A percentile compares a stretch with the other conserved stretches of the same genome.
Conservation (phyloP, 441 rosid species). For the Sinapis alba region DNA sequence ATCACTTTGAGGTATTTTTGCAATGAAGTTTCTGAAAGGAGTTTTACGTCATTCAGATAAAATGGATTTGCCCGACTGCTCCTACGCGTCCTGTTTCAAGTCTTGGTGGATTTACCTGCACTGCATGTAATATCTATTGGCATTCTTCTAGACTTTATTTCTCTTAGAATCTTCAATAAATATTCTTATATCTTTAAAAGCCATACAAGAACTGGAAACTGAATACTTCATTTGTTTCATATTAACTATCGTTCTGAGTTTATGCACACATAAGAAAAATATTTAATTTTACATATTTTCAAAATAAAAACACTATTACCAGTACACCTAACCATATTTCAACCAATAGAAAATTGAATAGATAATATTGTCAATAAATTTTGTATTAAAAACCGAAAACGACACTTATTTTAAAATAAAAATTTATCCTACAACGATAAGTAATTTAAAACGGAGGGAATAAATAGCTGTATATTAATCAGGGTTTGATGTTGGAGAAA, state of each 20-base stretch:
- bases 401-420: too few relatives aligned
- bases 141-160: neutral
- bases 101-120: conserved; percentile 70
- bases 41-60: conserved; percentile 44
- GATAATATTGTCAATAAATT: too few relatives aligned
- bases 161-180: neutral
- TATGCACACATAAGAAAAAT: too few relatives aligned
- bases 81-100: conserved; percentile 64
- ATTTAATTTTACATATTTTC: too few relatives aligned
- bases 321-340: too few relatives aligned
- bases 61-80: conserved; percentile 84
- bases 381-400: too few relatives aligned
- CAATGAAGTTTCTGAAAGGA: conserved; percentile 6
- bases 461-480: conserved; percentile 1
- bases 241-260: too few relatives aligned
- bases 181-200: conserved; percentile 6
- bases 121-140: conserved; percentile 53
- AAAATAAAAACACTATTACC: too few relatives aligned
- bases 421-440: too few relatives aligned
- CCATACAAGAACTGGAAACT: neutral
- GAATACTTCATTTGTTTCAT: neutral
- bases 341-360: too few relatives aligned
- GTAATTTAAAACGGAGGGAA: too few relatives aligned
- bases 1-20: neutral
- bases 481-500: conserved; percentile 78